Percentiles rank a stretch among this genome's conserved stretches.
Evolutionary conservation across 2,329 filamentous ascomycete genomes (phyloP).

Genomic region (Sphaerulina populicola): DNA sequence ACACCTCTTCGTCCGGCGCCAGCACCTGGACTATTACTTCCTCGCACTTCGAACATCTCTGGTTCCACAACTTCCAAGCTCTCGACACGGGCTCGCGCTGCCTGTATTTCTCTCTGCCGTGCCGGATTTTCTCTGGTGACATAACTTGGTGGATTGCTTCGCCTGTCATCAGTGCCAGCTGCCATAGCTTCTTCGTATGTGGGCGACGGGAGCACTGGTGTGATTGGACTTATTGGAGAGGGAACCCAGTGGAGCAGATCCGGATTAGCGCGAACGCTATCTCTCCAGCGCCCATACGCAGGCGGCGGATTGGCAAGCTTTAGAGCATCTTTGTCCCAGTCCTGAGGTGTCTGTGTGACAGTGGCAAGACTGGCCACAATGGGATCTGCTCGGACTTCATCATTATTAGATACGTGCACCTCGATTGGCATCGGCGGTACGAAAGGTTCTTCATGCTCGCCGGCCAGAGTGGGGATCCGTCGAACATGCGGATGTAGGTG

Average conservation of each 20-base stretch:
- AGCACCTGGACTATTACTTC: slow-evolving; percentile 7
- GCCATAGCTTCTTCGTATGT: slow-evolving; percentile 29
- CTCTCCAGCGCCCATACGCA: slow-evolving; percentile 76
- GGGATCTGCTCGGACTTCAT: slow-evolving; percentile 34
- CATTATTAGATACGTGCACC: slow-evolving; percentile 57
- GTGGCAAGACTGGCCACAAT: slow-evolving; percentile 18
- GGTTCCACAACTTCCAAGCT: slow-evolving; percentile 18
- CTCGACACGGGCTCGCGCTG: slow-evolving; percentile 21
- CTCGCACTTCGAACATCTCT: slow-evolving; percentile 26
- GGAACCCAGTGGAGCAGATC: slow-evolving; percentile 65
- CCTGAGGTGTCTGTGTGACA: slow-evolving; percentile 27
- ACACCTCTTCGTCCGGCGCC: slow-evolving; percentile 4
- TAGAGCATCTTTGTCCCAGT: slow-evolving; percentile 22
- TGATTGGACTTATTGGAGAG: slow-evolving; percentile 20
- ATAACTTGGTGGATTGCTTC: slow-evolving; percentile 25
- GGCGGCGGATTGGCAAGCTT: slow-evolving; percentile 52
- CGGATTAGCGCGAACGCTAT: slow-evolving; percentile 75
- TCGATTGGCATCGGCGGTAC: slow-evolving; percentile 66
- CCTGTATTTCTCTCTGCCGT: slow-evolving; percentile 20
- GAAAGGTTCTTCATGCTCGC: slow-evolving; percentile 41
- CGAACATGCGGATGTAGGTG: slow-evolving; percentile 32
- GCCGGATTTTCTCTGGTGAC: slow-evolving; percentile 25
- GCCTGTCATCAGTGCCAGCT: slow-evolving; percentile 10
- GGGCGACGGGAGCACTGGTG: slow-evolving; percentile 25
- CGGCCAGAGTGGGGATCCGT: slow-evolving; percentile 14